Evolutionary conservation across 192 early-diverging fungal species (phyloP).

Genomic region (Linnemannia zychae): DNA sequence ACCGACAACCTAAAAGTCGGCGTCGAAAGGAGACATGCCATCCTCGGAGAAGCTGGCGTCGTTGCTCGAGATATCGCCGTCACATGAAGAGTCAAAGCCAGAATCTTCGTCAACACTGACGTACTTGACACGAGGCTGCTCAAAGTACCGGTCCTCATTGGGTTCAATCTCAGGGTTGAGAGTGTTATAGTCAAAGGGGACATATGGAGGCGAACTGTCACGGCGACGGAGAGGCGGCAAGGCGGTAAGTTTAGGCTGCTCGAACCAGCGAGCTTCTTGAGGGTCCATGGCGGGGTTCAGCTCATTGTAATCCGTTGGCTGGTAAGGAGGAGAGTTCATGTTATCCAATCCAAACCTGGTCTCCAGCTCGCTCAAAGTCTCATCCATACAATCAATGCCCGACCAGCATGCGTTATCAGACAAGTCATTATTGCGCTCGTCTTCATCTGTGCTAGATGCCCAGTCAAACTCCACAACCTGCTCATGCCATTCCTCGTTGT

Average conservation of each 20-base stretch:
- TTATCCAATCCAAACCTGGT: not conserved
- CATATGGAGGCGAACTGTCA: not conserved
- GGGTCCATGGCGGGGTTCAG: not conserved
- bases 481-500: not conserved
- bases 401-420: not conserved
- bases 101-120: not conserved
- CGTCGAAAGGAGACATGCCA: not conserved
- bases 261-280: not conserved
- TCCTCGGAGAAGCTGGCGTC: too few relatives aligned
- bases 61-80: conserved; percentile 1
- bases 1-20: not conserved
- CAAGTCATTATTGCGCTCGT: not conserved
- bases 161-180: conserved; percentile 5
- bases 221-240: not conserved
- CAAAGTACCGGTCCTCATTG: conserved; percentile 1
- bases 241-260: not conserved
- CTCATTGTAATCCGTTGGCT: not conserved
- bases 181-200: conserved; percentile 13
- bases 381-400: conserved; percentile 1
- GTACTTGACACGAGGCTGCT: not conserved
- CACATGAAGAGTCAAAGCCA: not conserved
- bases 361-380: not conserved
- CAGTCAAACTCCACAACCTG: not conserved
- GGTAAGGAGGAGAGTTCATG: not conserved
- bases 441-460: not conserved